phyloP scores from a whole-genome alignment of 805 yeast genomes.

The Teunomyces aglyptinius region DNA sequence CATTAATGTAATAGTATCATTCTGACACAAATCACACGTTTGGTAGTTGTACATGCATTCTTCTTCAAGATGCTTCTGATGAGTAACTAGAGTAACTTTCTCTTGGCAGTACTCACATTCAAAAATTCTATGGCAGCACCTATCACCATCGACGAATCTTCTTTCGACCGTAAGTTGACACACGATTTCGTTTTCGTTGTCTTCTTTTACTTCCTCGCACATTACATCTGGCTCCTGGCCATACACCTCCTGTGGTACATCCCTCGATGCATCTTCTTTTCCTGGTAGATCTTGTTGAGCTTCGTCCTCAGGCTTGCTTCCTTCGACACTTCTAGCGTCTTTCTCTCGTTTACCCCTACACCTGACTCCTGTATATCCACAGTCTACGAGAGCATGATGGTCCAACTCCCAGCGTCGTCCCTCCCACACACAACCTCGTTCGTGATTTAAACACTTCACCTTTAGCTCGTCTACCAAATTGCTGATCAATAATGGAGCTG shows the following conservation, averaged over 20 bases:
- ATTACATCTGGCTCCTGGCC: conserved; percentile 12
- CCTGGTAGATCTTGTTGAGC: conserved; percentile 6
- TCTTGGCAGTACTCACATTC: conserved; percentile 38
- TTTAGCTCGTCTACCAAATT: conserved; percentile 60
- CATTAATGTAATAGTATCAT: conserved; percentile 40
- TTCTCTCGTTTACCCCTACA: conserved; percentile 26
- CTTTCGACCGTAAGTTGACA: conserved; percentile 22
- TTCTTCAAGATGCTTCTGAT: conserved; percentile 32
- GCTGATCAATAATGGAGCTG: conserved; percentile 58
- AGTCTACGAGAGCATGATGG: conserved; percentile 42
- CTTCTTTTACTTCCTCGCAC: conserved; percentile 8
- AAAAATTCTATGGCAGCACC: conserved; percentile 40
- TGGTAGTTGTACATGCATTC: conserved; percentile 41
- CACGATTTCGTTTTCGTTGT: not conserved
- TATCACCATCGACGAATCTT: conserved; percentile 13
- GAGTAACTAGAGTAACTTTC: conserved; percentile 24
- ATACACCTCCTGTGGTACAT: conserved; percentile 10
- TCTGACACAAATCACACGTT: conserved; percentile 43
- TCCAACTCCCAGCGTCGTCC: conserved; percentile 61
- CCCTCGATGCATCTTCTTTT: conserved; percentile 9
- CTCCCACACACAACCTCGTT: conserved; percentile 55
- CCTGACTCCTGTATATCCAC: conserved; percentile 35
- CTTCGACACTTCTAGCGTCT: not conserved
- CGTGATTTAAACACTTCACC: conserved; percentile 52
- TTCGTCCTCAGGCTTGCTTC: not conserved